Percentiles rank a stretch among this genome's conserved stretches.
These are phyloP conservation scores for Kodamaea anthophila DNA, from an alignment of 1,139 yeast genomes.

Conservation along the genomic window DNA sequence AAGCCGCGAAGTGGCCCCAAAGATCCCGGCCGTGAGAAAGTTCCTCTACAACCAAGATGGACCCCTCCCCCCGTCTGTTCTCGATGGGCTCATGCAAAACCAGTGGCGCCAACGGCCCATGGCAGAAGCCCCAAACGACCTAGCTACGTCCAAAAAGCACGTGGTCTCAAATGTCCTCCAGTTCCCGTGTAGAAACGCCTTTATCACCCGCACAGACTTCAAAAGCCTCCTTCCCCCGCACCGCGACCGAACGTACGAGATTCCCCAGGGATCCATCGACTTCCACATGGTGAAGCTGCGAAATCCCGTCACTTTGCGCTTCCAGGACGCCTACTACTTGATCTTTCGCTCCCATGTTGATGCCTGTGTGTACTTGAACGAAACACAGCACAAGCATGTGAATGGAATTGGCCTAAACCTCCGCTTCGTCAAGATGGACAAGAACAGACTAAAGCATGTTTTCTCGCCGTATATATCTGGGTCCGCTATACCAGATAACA, in stretches of 20 bases:
- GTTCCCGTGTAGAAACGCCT: slow-evolving; percentile 33
- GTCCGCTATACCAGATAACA: slow-evolving; percentile 5
- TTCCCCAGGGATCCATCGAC: slow-evolving; percentile 19
- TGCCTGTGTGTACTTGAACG: slow-evolving; percentile 47
- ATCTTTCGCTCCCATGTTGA: slow-evolving; percentile 40
- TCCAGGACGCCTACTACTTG: slow-evolving; percentile 46
- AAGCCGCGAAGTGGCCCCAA: slow-evolving; percentile 23
- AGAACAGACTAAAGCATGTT: slow-evolving; percentile 18
- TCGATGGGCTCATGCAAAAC: slow-evolving; percentile 26
- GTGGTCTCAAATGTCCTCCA: slow-evolving; percentile 25
- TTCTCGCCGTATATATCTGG: slow-evolving; percentile 22
- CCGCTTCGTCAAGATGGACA: slow-evolving; percentile 30
- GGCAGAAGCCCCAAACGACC: slow-evolving; percentile 19
- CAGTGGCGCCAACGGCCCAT: slow-evolving; percentile 29
- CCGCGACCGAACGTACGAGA: slow-evolving; percentile 24
- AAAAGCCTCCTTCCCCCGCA: slow-evolving; percentile 28
- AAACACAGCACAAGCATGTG: slow-evolving; percentile 41
- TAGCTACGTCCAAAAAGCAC: slow-evolving; percentile 11
- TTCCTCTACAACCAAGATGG: slow-evolving; percentile 20
- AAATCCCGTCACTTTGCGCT: slow-evolving; percentile 36
- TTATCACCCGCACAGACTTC: slow-evolving; percentile 34
- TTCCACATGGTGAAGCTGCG: slow-evolving; percentile 43
- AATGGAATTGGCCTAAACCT: slow-evolving; percentile 46
- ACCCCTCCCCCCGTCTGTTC: slow-evolving; percentile 15
- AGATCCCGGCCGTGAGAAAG: slow-evolving; percentile 22